A percentile compares a stretch with the other conserved stretches of the same genome.
These are phyloP conservation scores for Populus deltoides DNA, from an alignment of 345 rosid genomes.

Conservation along the genomic window DNA sequence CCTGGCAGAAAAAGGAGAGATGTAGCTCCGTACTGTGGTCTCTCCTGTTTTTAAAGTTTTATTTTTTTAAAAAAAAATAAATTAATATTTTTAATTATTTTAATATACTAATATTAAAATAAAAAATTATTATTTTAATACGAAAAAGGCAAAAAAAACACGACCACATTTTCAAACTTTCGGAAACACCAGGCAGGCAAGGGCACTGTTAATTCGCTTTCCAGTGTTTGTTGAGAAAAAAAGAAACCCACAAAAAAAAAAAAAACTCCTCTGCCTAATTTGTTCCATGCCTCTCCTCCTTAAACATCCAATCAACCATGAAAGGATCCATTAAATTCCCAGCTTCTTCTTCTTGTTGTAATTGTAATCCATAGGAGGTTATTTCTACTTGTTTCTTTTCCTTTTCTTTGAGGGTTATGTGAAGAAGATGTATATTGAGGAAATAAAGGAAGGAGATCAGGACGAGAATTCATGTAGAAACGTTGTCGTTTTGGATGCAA, in stretches of 20 bases:
- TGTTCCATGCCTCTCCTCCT: not conserved
- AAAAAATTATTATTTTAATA: too few relatives aligned
- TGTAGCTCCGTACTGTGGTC: too few relatives aligned
- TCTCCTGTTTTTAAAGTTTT: too few relatives aligned
- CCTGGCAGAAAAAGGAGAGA: not conserved
- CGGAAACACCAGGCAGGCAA: not conserved
- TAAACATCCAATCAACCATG: not conserved
- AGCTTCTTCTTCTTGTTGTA: not conserved
- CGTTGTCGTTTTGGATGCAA: conserved; percentile 30
- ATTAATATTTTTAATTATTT: too few relatives aligned
- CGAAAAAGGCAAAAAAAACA: too few relatives aligned
- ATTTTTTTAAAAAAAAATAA: too few relatives aligned
- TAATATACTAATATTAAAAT: too few relatives aligned
- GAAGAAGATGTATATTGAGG: conserved; percentile 8
- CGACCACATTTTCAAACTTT: too few relatives aligned
- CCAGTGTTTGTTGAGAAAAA: conserved; percentile 4
- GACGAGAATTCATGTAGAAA: not conserved
- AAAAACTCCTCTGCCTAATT: not conserved
- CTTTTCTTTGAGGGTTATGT: not conserved
- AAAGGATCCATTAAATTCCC: not conserved
- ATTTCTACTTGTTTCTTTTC: not conserved
- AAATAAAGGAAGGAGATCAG: conserved; percentile 8
- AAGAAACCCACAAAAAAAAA: not conserved
- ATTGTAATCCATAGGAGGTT: not conserved
- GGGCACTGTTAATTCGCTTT: not conserved